Evolutionary conservation across 305 asterid species (phyloP).

Genomic region (Caryopteris hybrid): DNA sequence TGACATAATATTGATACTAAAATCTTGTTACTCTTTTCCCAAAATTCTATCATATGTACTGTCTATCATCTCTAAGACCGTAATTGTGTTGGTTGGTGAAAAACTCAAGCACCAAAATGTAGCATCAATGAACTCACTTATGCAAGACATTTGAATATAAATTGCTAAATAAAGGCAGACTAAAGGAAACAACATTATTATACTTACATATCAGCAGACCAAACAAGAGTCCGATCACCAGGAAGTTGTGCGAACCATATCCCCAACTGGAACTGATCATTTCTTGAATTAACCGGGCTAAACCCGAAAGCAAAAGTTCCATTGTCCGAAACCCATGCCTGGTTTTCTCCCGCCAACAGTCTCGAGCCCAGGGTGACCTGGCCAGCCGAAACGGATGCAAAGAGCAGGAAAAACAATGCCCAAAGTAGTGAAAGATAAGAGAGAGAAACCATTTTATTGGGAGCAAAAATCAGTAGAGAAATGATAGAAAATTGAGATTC

Average conservation of each 20-base stretch:
- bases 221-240: conserved; percentile 65
- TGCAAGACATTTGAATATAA: too few relatives aligned
- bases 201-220: conserved; percentile 75
- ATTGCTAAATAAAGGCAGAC: too few relatives aligned
- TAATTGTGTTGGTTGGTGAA: too few relatives aligned
- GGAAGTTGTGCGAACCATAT: conserved; percentile 82
- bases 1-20: too few relatives aligned
- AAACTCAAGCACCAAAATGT: not conserved
- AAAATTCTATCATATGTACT: too few relatives aligned
- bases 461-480: not conserved
- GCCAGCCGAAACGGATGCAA: conserved; percentile 27
- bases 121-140: not conserved
- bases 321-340: conserved; percentile 72
- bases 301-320: conserved; percentile 84
- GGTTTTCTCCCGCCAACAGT: conserved; percentile 47
- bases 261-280: conserved; percentile 46
- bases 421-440: conserved; percentile 16
- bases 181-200: not conserved
- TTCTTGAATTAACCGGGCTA: conserved; percentile 22
- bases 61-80: too few relatives aligned
- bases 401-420: conserved; percentile 22
- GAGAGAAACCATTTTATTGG: conserved; percentile 20
- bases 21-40: too few relatives aligned
- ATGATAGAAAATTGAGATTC: not conserved
- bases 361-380: conserved; percentile 52